Base-by-base conservation (phyloP, 2,329 filamentous ascomycete genomes). In the Fusarium pininemorale region DNA sequence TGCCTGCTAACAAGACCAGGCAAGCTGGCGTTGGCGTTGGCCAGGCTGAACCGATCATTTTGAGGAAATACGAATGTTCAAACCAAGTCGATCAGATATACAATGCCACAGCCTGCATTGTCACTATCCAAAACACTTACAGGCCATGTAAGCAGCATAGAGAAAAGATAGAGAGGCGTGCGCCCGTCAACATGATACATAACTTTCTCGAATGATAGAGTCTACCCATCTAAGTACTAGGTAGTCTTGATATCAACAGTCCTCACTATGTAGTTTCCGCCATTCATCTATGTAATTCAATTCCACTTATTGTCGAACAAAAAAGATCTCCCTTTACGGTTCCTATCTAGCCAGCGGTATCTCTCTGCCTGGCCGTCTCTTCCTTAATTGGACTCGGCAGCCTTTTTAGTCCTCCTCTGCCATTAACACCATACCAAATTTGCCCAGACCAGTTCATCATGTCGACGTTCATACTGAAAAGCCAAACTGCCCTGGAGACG, bases 381-480 rank as follows among this genome's bases (percentile, higher is more conserved):
- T 35, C 9, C 51, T 69, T 39, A 50, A 45, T 50, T 42, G 53
- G 39, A 63, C 57, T 74, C 41, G 63, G 61, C 54, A 68, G 44
- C 67, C 42, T 37, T 69, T 65, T 65, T 41, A 11, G 55, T 59
- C 51, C 53, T 47, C 44, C 48, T 45, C 39, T 67, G 60, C 44
- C 47, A 51, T 47, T 26, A 24, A 42, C 41, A 24, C 22, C 54
- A 63, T 73, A 51, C 63, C 55, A 66, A 39, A 39, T 38, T 61
- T 63, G 26, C 53, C 59, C 50, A 58, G 44, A 47, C 53, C 39
- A 54, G 57, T 50, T 59, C 55, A 35, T 64, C 63, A 65, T 62
- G 63, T 69, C 67, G 67, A 62, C 39, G 38, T 72, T 63, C 30
- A 51, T 55, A 51, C 58, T 42, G 42, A 37, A 55, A 66, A 57